These are phyloP conservation scores for Termitomyces sp. DNA, from an alignment of 768 basidiomycete species.

Conservation along the genomic window DNA sequence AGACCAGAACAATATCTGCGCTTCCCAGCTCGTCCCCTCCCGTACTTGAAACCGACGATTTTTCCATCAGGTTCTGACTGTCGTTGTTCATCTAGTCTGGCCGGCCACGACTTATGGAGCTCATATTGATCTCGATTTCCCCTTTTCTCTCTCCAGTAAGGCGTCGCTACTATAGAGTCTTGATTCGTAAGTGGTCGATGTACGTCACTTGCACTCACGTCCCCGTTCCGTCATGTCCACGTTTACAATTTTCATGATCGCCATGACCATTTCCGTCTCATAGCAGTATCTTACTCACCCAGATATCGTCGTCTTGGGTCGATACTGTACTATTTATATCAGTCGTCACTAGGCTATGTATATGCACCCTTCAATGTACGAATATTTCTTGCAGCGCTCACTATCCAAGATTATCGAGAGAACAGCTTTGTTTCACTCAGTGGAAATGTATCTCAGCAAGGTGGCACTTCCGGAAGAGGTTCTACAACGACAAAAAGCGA, in stretches of 20 bases:
- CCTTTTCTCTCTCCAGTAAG: not conserved
- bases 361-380: not conserved
- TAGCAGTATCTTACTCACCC: not conserved
- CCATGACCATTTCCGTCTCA: not conserved
- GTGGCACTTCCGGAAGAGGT: not conserved
- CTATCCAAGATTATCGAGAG: not conserved
- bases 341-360: not conserved
- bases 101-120: not conserved
- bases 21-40: not conserved
- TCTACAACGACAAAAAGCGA: not conserved
- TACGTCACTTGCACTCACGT: not conserved
- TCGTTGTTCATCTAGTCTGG: not conserved
- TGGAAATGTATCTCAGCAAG: not conserved
- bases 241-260: not conserved
- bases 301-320: not conserved
- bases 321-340: not conserved
- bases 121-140: not conserved
- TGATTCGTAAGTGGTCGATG: too few relatives aligned
- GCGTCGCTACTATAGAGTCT: not conserved
- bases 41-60: not conserved
- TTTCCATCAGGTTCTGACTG: not conserved
- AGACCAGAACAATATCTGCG: not conserved
- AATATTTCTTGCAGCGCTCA: slow-evolving; percentile 1
- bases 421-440: not conserved
- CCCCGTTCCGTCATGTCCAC: not conserved